Evolutionary conservation across 2,329 filamentous ascomycete genomes (phyloP), one percentile per base, ranked within the genome.

Genomic region (Dactylellina sp.): DNA sequence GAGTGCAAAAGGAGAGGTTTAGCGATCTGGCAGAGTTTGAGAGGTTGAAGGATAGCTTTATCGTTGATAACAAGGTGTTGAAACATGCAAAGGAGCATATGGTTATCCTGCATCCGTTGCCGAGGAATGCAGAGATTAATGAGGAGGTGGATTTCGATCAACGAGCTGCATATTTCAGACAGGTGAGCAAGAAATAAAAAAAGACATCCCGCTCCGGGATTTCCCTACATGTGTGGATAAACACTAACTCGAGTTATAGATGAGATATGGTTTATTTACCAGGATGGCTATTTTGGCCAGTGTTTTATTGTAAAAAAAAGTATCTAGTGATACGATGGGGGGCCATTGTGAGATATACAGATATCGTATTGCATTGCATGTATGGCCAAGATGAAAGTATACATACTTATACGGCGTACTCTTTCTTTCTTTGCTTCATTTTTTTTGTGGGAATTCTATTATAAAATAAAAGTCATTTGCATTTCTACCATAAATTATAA

Each of bases 101-200:
- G 89, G 88, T 97, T 76, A 91, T 99, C 76, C 89, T 99, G 89
- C 95, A 99, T 83, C 95, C 95, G 68, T 85, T 99, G 79, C 95
- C 95, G 42, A 87, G 95, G 79, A 98, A 98, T 80, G 89, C 90
- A 77, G 95, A 99, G 86, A 89, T 99, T 80, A 89, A 89, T 35
- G 92, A 96, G 83, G 95, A 99, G 84, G 93, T 99, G 53, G 95
- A 99, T 83, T 97, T 96, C 83, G 95, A 99, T 84, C 92, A 96
- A 81, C 85, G 95, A 78, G 95, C 95, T 71, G 94, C 95, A 64
- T 99, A 99, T 85, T 99, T 99, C 84, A 89, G 95, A 91, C 95
- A 99, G 91, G 94, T 97, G 18, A 9, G 68, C 62, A 14, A 16
- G n/a, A n/a, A n/a, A n/a, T n/a, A n/a, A n/a, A n/a, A n/a, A n/a